Percentiles rank a stretch among this genome's conserved stretches.
Conservation (phyloP, 805 yeast genomes). For the Metschnikowia continentalis region DNA sequence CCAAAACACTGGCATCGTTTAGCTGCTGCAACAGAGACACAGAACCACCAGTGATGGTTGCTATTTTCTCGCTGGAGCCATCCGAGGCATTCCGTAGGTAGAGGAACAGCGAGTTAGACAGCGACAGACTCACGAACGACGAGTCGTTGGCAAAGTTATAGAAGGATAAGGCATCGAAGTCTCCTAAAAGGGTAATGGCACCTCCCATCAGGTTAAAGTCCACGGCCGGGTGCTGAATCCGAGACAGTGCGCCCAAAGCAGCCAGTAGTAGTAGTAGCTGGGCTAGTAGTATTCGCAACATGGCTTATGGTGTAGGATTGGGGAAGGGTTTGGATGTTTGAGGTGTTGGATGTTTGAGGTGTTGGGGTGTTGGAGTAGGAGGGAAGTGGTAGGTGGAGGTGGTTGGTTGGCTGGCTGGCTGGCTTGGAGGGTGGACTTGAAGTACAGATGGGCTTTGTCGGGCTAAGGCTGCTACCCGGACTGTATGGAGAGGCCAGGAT, state of each 20-base stretch:
- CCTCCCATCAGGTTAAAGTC: conserved; percentile 17
- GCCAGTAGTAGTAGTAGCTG: conserved; percentile 4
- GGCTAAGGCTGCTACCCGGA: too few species aligned
- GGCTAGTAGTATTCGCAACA: conserved; percentile 3
- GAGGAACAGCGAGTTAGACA: conserved; percentile 9
- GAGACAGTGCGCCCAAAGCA: not conserved
- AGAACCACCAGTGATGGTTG: conserved; percentile 28
- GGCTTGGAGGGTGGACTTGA: too few species aligned
- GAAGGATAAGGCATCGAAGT: conserved; percentile 16
- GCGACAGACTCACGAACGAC: conserved; percentile 11
- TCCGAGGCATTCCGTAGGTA: conserved; percentile 14
- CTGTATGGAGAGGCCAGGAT: too few species aligned
- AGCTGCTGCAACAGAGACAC: conserved; percentile 26
- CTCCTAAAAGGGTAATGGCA: conserved; percentile 14
- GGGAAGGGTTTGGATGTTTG: too few species aligned
- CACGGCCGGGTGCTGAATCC: conserved; percentile 13
- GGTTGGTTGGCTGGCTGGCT: not conserved
- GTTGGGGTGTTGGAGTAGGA: too few species aligned
- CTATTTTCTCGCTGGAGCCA: conserved; percentile 16
- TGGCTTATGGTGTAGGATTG: not conserved
- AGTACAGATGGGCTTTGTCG: too few species aligned
- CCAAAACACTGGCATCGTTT: conserved; percentile 25
- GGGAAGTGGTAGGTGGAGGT: too few species aligned
- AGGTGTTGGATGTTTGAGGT: too few species aligned
- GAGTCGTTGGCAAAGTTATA: conserved; percentile 16